Percentiles rank a stretch among this genome's conserved stretches.
Evolutionary conservation across 2,329 filamentous ascomycete genomes (phyloP).

Genomic region (Tolypocladium endophyticum): DNA sequence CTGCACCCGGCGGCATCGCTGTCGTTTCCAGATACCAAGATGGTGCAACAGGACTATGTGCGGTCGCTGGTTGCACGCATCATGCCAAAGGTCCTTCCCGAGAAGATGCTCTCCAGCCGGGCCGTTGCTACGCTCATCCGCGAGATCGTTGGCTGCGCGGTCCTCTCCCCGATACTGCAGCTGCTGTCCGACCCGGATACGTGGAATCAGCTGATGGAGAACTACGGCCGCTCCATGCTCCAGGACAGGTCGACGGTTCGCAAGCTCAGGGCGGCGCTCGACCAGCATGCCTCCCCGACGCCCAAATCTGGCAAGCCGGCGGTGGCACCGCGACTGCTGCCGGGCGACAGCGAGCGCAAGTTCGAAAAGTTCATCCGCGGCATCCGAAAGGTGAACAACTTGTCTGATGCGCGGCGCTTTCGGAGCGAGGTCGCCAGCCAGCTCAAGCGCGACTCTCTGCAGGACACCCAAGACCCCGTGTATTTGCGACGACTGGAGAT

Average conservation of each 20-base stretch:
- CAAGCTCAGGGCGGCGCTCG: slow-evolving; percentile 80
- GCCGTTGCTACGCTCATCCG: slow-evolving; percentile 71
- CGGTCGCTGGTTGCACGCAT: slow-evolving; percentile 63
- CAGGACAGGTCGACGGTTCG: slow-evolving; percentile 94
- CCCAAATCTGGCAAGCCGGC: slow-evolving; percentile 54
- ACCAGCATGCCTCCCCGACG: slow-evolving; percentile 82
- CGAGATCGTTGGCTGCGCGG: slow-evolving; percentile 88
- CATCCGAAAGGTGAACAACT: slow-evolving; percentile 77
- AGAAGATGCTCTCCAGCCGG: slow-evolving; percentile 64
- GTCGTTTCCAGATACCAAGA: slow-evolving; percentile 73
- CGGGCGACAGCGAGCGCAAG: slow-evolving; percentile 77
- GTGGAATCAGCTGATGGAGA: slow-evolving; percentile 96
- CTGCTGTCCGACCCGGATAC: slow-evolving; percentile 84
- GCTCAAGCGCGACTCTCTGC: slow-evolving; percentile 69
- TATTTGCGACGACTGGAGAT: slow-evolving; percentile 87
- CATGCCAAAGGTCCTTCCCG: slow-evolving; percentile 64
- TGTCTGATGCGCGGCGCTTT: slow-evolving; percentile 87
- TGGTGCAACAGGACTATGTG: slow-evolving; percentile 80
- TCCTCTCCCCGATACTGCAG: slow-evolving; percentile 71
- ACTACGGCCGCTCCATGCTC: slow-evolving; percentile 72
- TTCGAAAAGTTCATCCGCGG: slow-evolving; percentile 92
- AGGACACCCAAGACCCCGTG: slow-evolving; percentile 71
- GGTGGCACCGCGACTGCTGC: slow-evolving; percentile 67
- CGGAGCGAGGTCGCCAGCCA: slow-evolving; percentile 89
- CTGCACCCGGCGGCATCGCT: slow-evolving; percentile 79